phyloP scores from a whole-genome alignment of 169 alveolate genomes.

The Plasmodium cynomolgi region DNA sequence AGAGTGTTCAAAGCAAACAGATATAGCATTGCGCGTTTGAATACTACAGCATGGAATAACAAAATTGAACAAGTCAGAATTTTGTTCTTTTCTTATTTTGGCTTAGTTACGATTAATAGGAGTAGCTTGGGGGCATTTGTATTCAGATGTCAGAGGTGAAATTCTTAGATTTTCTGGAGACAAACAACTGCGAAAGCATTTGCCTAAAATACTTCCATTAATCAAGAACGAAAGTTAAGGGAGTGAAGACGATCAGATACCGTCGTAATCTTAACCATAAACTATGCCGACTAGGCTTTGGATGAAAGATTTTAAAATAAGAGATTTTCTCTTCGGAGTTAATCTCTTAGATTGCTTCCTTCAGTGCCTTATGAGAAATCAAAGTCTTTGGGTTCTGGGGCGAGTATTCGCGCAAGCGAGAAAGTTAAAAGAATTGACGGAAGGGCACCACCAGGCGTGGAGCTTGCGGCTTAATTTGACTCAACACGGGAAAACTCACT shows the following conservation, averaged over 20 bases:
- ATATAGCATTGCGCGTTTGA: constrained; percentile 77
- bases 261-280: constrained; percentile 93
- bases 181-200: constrained; percentile 94
- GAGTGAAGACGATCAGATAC: constrained; percentile 95
- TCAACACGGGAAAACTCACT: constrained; percentile 93
- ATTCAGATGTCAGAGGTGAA: constrained; percentile 93
- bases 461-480: constrained; percentile 95
- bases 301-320: constrained; percentile 49
- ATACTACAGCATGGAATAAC: constrained; percentile 86
- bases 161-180: constrained; percentile 92
- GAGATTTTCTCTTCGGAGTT: constrained; percentile 31
- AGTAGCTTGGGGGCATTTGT: constrained; percentile 94
- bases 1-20: constrained; percentile 94
- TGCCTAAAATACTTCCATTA: constrained; percentile 92
- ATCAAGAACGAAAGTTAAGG: constrained; percentile 94
- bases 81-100: constrained; percentile 72
- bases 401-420: constrained; percentile 97
- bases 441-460: constrained; percentile 95
- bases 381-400: constrained; percentile 95
- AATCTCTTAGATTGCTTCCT: constrained; percentile 64
- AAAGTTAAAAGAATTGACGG: constrained; percentile 94
- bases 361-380: constrained; percentile 93
- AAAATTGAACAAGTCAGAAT: constrained; percentile 78
- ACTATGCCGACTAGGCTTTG: constrained; percentile 91
- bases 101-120: constrained; percentile 90